phyloP scores from a whole-genome alignment of 2,329 filamentous ascomycete species.

The Eurotiales sp. region DNA sequence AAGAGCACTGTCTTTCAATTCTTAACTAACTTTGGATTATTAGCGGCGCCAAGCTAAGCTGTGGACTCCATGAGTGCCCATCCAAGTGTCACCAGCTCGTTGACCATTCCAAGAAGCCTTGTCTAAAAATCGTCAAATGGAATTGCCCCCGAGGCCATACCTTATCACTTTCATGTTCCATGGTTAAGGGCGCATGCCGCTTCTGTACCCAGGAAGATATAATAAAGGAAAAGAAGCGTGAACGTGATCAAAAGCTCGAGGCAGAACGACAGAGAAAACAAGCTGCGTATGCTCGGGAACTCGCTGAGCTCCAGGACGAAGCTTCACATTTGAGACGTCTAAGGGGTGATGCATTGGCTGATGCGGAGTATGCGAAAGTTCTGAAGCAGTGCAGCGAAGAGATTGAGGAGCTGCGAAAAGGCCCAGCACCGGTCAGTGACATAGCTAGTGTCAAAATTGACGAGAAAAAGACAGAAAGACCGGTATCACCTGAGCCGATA shows the following conservation, averaged over 20 bases:
- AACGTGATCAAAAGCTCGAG: constrained; percentile 50
- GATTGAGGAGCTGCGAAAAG: not conserved
- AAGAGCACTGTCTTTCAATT: constrained; percentile 9
- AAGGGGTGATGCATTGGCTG: constrained; percentile 16
- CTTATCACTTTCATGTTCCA: constrained; percentile 45
- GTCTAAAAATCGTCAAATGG: constrained; percentile 40
- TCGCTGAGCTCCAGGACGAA: constrained; percentile 25
- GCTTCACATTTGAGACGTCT: constrained; percentile 19
- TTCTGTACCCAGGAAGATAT: constrained; percentile 43
- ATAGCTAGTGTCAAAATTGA: not conserved
- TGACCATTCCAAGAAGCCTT: constrained; percentile 57
- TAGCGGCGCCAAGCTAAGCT: constrained; percentile 43
- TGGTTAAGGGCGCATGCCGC: constrained; percentile 39
- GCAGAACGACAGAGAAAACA: constrained; percentile 26
- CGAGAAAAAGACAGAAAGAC: not conserved
- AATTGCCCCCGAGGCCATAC: constrained; percentile 53
- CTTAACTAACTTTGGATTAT: not conserved
- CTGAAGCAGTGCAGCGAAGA: constrained; percentile 13
- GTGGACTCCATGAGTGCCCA: constrained; percentile 57
- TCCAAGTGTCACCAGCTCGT: constrained; percentile 59
- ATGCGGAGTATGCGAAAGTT: constrained; percentile 18
- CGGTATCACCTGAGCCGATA: not conserved
- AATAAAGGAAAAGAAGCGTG: constrained; percentile 41
- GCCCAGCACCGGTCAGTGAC: not conserved
- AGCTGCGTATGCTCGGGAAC: constrained; percentile 18